Conservation (phyloP, 345 rosid genomes). For the Microcos paniculata region DNA sequence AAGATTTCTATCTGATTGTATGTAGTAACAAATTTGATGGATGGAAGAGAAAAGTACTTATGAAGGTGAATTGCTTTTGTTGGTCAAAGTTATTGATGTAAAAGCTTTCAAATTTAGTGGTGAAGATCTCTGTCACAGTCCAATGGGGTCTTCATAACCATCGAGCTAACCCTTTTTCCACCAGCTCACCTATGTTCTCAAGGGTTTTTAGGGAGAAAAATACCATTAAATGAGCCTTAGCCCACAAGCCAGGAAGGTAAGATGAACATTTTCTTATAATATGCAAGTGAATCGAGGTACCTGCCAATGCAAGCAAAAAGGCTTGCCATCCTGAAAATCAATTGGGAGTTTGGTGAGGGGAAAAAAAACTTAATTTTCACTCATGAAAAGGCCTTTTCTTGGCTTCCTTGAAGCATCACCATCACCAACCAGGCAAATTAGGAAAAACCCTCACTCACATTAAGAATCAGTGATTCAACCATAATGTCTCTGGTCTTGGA, state of each 20-base stretch:
- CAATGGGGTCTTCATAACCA: neutral
- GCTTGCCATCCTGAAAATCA: slow-evolving; percentile 31
- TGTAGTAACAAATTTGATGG: no score
- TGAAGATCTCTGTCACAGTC: neutral
- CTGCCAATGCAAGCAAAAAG: slow-evolving; percentile 52
- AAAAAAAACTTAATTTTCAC: slow-evolving; percentile 36
- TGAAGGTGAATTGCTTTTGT: neutral
- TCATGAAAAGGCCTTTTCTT: slow-evolving; percentile 15
- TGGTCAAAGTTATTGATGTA: slow-evolving; percentile 6
- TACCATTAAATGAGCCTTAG: slow-evolving; percentile 24
- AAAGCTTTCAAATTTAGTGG: neutral
- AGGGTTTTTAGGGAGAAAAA: neutral
- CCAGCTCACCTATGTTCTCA: neutral
- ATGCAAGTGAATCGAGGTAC: slow-evolving; percentile 7
- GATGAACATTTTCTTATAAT: slow-evolving; percentile 26
- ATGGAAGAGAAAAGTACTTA: no score
- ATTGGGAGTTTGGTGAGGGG: slow-evolving; percentile 31
- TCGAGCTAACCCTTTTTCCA: neutral
- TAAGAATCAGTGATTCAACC: no score
- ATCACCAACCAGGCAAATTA: slow-evolving; percentile 28
- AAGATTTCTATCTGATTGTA: neutral
- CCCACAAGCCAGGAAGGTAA: slow-evolving; percentile 53
- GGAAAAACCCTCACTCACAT: neutral
- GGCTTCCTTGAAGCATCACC: slow-evolving; percentile 23
- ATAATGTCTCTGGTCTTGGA: neutral